Percentiles rank a stretch among this genome's conserved stretches.
phyloP scores from a whole-genome alignment of 1,284 basidiomycete genomes.

The Ceratobasidium sp. region DNA sequence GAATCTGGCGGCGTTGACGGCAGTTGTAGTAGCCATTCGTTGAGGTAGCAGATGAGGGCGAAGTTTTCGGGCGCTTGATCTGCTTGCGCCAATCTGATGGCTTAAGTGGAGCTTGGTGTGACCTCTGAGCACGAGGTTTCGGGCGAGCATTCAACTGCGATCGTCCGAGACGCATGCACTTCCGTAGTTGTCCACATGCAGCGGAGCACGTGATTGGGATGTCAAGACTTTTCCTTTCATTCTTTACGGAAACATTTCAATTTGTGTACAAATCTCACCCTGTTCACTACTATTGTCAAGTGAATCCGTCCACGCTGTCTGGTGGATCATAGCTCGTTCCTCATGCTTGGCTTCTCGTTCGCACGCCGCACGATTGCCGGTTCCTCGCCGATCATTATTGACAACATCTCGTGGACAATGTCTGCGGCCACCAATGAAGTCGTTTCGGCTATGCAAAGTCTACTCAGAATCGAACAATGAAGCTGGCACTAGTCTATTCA shows the following conservation, averaged over 20 bases:
- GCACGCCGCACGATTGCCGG: neutral
- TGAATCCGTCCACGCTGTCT: conserved; percentile 1
- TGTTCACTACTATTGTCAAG: neutral
- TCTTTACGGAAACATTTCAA: neutral
- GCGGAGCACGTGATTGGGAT: conserved; percentile 18
- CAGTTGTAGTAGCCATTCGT: conserved; percentile 25
- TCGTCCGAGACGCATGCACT: neutral
- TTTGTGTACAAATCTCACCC: too few relatives aligned
- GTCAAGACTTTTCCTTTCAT: neutral
- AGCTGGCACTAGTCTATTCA: neutral
- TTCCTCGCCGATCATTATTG: conserved; percentile 56
- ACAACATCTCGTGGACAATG: conserved; percentile 71
- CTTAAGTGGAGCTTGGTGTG: neutral
- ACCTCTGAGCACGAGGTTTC: conserved; percentile 29
- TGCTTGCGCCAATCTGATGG: neutral
- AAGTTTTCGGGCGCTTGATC: neutral
- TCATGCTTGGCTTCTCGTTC: neutral
- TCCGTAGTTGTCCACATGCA: conserved; percentile 17
- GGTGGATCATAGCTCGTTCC: conserved; percentile 22
- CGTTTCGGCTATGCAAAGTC: conserved; percentile 62
- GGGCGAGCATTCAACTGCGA: conserved; percentile 21
- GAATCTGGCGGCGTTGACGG: conserved; percentile 50
- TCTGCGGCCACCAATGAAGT: conserved; percentile 76
- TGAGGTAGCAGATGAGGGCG: neutral
- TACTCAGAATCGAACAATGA: neutral